Evolutionary conservation across 2,329 filamentous ascomycete genomes (phyloP).

Genomic region (Iodosphaeria phyllophila): DNA sequence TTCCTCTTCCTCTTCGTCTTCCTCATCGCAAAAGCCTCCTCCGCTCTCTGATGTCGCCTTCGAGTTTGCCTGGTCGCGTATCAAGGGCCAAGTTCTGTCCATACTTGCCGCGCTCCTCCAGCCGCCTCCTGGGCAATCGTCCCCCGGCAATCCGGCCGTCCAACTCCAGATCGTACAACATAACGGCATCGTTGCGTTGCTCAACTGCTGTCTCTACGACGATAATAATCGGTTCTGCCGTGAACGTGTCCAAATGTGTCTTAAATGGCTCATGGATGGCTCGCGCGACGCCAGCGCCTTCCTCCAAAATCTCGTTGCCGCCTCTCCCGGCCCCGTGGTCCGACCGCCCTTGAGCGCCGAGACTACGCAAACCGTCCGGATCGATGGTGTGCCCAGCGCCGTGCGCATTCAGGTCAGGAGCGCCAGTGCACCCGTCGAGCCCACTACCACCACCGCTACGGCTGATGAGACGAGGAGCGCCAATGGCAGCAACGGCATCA

Average conservation of each 20-base stretch:
- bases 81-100: conserved; percentile 84
- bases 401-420: conserved; percentile 33
- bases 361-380: conserved; percentile 24
- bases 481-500: conserved; percentile 2
- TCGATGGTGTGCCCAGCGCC: conserved; percentile 37
- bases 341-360: conserved; percentile 9
- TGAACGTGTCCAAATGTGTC: conserved; percentile 72
- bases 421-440: conserved; percentile 10
- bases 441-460: no score
- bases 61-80: conserved; percentile 49
- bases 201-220: conserved; percentile 82
- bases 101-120: conserved; percentile 81
- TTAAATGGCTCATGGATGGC: conserved; percentile 68
- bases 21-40: conserved; percentile 15
- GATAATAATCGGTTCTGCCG: conserved; percentile 89
- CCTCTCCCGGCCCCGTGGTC: conserved; percentile 8
- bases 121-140: conserved; percentile 46
- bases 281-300: conserved; percentile 56
- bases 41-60: conserved; percentile 44
- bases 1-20: conserved; percentile 8
- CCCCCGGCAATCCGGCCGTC: conserved; percentile 51
- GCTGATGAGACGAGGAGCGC: no score
- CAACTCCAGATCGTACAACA: conserved; percentile 76
- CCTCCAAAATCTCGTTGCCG: conserved; percentile 40
- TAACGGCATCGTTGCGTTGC: conserved; percentile 69